Conservation (phyloP, 331 rosid species). For the Prunus yedoensis region DNA sequence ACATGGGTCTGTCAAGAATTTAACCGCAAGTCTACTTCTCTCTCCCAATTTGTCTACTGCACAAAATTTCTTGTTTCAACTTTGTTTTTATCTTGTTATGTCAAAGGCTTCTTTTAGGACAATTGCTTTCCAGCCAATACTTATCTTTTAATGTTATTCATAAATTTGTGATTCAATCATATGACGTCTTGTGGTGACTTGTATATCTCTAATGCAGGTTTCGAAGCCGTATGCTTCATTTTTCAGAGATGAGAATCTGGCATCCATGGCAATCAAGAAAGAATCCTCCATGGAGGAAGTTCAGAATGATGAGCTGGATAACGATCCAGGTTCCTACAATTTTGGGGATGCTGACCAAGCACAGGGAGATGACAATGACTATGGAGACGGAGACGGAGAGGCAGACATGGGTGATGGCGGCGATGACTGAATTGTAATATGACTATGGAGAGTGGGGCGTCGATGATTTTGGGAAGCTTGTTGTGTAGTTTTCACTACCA, state of each 20-base stretch:
- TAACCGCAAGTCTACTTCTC: not conserved
- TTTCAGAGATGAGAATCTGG: constrained; percentile 53
- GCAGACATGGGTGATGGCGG: constrained; percentile 46
- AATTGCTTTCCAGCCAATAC: not conserved
- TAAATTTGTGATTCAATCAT: not conserved
- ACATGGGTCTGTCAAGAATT: not conserved
- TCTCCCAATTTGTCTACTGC: not conserved
- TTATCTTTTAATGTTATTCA: not conserved
- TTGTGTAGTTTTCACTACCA: not conserved
- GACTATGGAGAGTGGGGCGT: not conserved
- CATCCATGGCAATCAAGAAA: constrained; percentile 39
- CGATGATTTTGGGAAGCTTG: not conserved
- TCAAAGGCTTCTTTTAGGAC: no score
- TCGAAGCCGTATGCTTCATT: constrained; percentile 64
- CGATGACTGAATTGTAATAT: constrained; percentile 29
- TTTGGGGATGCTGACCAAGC: constrained; percentile 39
- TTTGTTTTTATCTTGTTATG: no score
- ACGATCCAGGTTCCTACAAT: constrained; percentile 17
- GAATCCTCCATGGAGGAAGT: constrained; percentile 19
- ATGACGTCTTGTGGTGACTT: not conserved
- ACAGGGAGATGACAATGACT: constrained; percentile 48
- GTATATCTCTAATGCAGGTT: constrained; percentile 37
- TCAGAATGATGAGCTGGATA: constrained; percentile 23
- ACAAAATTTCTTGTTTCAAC: no score
- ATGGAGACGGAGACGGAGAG: constrained; percentile 61